A percentile compares a stretch with the other conserved stretches of the same genome.
These are phyloP conservation scores for Corylus heterophylla DNA, from an alignment of 306 rosid genomes.

Conservation along the genomic window DNA sequence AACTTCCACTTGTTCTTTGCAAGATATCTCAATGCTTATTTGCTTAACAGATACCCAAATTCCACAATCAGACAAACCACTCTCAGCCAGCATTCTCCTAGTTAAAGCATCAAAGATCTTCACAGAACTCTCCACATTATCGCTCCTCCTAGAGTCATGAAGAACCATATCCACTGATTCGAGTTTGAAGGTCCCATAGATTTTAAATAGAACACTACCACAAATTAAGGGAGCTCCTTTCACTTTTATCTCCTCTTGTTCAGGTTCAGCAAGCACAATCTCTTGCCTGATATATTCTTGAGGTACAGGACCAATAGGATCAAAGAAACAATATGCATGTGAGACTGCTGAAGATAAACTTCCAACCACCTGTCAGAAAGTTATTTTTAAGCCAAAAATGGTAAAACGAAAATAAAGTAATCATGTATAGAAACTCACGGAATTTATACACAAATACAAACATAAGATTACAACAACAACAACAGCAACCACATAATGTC, in stretches of 20 bases:
- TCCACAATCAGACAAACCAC: slow-evolving; percentile 64
- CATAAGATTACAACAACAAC: background rate
- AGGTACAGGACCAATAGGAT: slow-evolving; percentile 33
- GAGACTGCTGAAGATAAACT: slow-evolving; percentile 50
- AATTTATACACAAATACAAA: slow-evolving; percentile 5
- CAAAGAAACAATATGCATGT: slow-evolving; percentile 35
- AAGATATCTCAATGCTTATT: slow-evolving; percentile 48
- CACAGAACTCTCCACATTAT: slow-evolving; percentile 31
- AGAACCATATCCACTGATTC: slow-evolving; percentile 57
- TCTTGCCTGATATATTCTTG: slow-evolving; percentile 47
- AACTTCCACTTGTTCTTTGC: slow-evolving; percentile 61
- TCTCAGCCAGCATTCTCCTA: slow-evolving; percentile 41
- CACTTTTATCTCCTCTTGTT: slow-evolving; percentile 32
- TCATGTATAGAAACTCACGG: slow-evolving; percentile 8
- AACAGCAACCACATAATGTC: background rate
- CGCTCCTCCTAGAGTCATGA: slow-evolving; percentile 59
- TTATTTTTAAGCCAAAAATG: slow-evolving; percentile 33
- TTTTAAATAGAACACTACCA: slow-evolving; percentile 34
- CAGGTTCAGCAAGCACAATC: slow-evolving; percentile 33
- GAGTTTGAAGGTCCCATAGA: slow-evolving; percentile 52
- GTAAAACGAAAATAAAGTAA: slow-evolving; percentile 18
- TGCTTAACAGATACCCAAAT: slow-evolving; percentile 64
- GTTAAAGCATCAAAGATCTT: slow-evolving; percentile 33
- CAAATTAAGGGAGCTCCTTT: slow-evolving; percentile 35
- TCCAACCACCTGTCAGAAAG: slow-evolving; percentile 61